These are phyloP conservation scores for Sporisorium graminicola DNA, from an alignment of 1,284 basidiomycete species.

Conservation along the genomic window DNA sequence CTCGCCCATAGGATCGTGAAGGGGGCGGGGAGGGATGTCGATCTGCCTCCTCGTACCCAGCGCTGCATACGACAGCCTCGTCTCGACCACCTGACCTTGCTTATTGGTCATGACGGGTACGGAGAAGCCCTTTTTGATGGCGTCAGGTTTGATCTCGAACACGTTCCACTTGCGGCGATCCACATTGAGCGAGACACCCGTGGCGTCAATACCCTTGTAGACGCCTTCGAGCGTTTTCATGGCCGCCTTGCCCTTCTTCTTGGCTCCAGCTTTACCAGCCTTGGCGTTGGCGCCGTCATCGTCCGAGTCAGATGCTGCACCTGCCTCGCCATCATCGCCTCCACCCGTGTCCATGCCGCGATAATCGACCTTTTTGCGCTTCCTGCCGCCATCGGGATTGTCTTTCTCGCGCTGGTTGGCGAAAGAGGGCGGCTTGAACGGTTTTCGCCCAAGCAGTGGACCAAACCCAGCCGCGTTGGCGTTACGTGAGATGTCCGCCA, in stretches of 20 bases:
- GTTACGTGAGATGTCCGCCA: conserved; percentile 40
- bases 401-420: conserved; percentile 44
- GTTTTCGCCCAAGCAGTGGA: conserved; percentile 58
- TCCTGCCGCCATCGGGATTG: conserved; percentile 43
- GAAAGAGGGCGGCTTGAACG: conserved; percentile 64
- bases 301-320: conserved; percentile 30
- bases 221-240: conserved; percentile 62
- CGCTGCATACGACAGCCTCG: conserved; percentile 79
- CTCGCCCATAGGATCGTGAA: conserved; percentile 97
- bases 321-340: conserved; percentile 50
- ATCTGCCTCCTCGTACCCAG: conserved; percentile 87
- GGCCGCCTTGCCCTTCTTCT: conserved; percentile 44
- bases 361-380: conserved; percentile 66
- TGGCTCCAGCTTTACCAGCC: conserved; percentile 19
- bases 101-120: conserved; percentile 87
- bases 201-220: conserved; percentile 66
- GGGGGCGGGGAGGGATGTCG: conserved; percentile 86
- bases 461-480: conserved; percentile 63
- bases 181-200: conserved; percentile 64
- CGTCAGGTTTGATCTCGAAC: conserved; percentile 58
- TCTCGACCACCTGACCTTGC: conserved; percentile 79
- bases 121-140: conserved; percentile 75
- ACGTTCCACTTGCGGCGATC: conserved; percentile 63
- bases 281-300: conserved; percentile 24
- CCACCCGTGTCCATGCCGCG: conserved; percentile 58